A percentile compares a stretch with the other conserved stretches of the same genome.
Evolutionary conservation across 306 rosid genomes (phyloP).

Genomic region (Carpinus fangiana): DNA sequence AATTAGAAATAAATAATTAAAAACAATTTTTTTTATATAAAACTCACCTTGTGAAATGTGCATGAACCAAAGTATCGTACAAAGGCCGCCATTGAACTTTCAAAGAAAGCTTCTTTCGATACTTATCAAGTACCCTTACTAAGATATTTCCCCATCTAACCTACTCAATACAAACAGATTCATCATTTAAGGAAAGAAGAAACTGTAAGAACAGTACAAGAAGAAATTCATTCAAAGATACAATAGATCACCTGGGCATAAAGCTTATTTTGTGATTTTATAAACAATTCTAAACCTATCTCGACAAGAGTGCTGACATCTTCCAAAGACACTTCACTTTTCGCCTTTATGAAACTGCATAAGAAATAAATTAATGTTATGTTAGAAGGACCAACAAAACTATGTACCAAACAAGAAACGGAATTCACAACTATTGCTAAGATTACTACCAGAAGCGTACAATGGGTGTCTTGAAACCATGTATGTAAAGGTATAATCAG

Average conservation of each 20-base stretch:
- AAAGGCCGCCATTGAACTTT: conserved; percentile 80
- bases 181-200: conserved; percentile 32
- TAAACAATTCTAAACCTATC: conserved; percentile 75
- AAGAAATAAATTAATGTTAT: conserved; percentile 19
- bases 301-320: conserved; percentile 62
- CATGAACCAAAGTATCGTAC: conserved; percentile 74
- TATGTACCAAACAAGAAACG: not conserved
- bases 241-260: conserved; percentile 77
- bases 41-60: conserved; percentile 90
- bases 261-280: conserved; percentile 70
- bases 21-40: conserved; percentile 3
- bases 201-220: conserved; percentile 1
- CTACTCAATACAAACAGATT: conserved; percentile 56
- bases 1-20: too few relatives aligned
- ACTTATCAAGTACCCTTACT: conserved; percentile 79
- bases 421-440: conserved; percentile 9
- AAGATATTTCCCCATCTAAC: conserved; percentile 97
- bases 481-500: not conserved
- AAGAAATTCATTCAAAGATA: conserved; percentile 25
- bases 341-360: conserved; percentile 89
- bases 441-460: too few relatives aligned
- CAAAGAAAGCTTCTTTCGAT: conserved; percentile 73
- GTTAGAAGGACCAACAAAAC: not conserved
- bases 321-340: conserved; percentile 84
- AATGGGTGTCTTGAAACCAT: not conserved